Conservation (phyloP, 2,329 filamentous ascomycete genomes). For the Rutstroemia sp. region DNA sequence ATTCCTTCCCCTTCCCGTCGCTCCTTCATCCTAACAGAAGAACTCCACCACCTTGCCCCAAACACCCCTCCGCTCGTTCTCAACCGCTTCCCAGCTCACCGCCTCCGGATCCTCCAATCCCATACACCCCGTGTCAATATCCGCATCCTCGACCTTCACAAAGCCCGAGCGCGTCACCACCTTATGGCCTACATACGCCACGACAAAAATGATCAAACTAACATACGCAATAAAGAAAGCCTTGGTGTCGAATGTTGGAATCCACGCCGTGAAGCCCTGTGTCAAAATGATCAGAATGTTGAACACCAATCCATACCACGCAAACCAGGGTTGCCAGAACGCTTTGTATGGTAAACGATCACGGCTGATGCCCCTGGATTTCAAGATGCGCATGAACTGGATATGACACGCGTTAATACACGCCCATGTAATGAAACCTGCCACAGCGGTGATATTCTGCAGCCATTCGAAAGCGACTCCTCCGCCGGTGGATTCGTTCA, state of each 20-base stretch:
- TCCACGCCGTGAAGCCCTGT: conserved; percentile 62
- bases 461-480: conserved; percentile 64
- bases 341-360: conserved; percentile 52
- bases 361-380: conserved; percentile 49
- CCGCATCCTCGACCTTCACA: conserved; percentile 34
- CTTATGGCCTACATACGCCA: conserved; percentile 56
- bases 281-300: conserved; percentile 57
- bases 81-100: conserved; percentile 9
- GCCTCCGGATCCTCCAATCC: conserved; percentile 25
- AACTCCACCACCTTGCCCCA: background rate
- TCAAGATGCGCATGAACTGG: conserved; percentile 55
- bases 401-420: conserved; percentile 59
- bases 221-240: conserved; percentile 59
- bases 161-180: conserved; percentile 30
- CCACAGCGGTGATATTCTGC: conserved; percentile 61
- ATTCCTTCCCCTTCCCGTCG: background rate
- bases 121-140: conserved; percentile 35
- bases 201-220: conserved; percentile 55
- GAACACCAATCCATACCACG: conserved; percentile 60
- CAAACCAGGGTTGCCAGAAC: conserved; percentile 54
- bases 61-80: background rate
- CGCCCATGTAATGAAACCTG: conserved; percentile 64
- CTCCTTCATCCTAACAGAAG: background rate
- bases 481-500: conserved; percentile 55
- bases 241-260: conserved; percentile 47